Evolutionary conservation across 1,284 basidiomycete genomes (phyloP).

Genomic region (Paramarasmius palmivorus): DNA sequence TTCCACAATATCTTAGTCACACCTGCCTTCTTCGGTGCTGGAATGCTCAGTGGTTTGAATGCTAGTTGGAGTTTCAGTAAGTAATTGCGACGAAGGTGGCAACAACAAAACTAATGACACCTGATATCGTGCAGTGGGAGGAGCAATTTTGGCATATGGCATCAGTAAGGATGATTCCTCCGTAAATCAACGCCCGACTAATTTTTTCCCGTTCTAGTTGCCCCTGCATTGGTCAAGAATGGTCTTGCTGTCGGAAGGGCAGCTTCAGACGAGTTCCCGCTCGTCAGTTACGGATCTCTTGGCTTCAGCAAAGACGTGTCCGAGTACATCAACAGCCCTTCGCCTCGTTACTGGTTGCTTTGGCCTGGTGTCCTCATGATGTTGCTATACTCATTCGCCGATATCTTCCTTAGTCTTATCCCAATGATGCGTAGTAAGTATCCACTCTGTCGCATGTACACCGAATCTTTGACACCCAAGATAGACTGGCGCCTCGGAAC

Average conservation of each 20-base stretch:
- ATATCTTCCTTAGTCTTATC: constrained; percentile 38
- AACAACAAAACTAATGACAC: constrained; percentile 3
- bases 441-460: constrained; percentile 7
- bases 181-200: no score
- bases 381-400: constrained; percentile 51
- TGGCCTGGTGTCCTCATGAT: constrained; percentile 67
- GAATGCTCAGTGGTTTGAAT: constrained; percentile 68
- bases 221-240: constrained; percentile 54
- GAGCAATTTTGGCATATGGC: constrained; percentile 62
- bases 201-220: no score
- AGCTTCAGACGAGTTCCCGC: constrained; percentile 43
- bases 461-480: neutral
- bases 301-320: constrained; percentile 41
- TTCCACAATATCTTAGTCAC: constrained; percentile 42
- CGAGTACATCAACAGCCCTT: constrained; percentile 43
- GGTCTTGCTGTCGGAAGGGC: constrained; percentile 48
- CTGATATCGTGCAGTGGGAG: constrained; percentile 38
- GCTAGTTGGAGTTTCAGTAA: constrained; percentile 65
- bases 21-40: constrained; percentile 69
- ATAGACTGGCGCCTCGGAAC: neutral
- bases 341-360: constrained; percentile 69
- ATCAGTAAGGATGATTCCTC: constrained; percentile 40
- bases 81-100: constrained; percentile 16
- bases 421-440: constrained; percentile 32
- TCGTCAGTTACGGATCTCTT: constrained; percentile 44